Evolutionary conservation across 805 yeast species (phyloP), one percentile per base, ranked within the genome.

Genomic region (Starmerella etchellsii): DNA sequence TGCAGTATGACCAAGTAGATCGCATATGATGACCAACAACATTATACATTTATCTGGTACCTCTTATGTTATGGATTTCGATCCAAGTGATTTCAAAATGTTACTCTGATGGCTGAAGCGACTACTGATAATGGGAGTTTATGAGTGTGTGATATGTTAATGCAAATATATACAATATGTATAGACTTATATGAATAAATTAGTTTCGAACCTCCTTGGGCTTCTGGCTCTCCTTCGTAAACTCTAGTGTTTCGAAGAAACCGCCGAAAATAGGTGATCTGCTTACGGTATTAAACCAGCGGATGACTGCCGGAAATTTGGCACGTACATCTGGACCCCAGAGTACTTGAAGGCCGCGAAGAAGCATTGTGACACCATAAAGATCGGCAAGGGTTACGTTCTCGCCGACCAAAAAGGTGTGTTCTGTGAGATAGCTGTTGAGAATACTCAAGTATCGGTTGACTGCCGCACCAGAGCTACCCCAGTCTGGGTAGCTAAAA

Each of bases 331-430:
- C 74, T 30, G 62, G 54, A 56, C 81, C 93, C 63, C 71, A 78
- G 42, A 79, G 57, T 63, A 53, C 50, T 51, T 66, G 60, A 64
- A 77, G 76, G 37, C 74, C 78, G 61, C 81, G 71, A 55, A 62
- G 43, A 47, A 69, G 58, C 43, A 65, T 52, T 46, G 70, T 51
- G 47, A 74, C 78, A 49, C 66, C 62, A 52, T 67, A 68, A 53
- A 76, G 61, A 64, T 81, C 91, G 54, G 88, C 91, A 40, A 74
- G 47, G 29, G 82, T 56, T 53, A 72, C 55, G 50, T 69, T 62
- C 68, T 81, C 87, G 54, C 82, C 80, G 43, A 71, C 85, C 52
- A 80, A 69, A 64, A 66, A 81, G 40, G 84, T 76, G 71, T 68
- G 65, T 52, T 69, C 67, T 48, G 67, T 59, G 54, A 76, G 68